Evolutionary conservation across 1,284 basidiomycete genomes (phyloP).

Genomic region (Clitocybe nebularis): DNA sequence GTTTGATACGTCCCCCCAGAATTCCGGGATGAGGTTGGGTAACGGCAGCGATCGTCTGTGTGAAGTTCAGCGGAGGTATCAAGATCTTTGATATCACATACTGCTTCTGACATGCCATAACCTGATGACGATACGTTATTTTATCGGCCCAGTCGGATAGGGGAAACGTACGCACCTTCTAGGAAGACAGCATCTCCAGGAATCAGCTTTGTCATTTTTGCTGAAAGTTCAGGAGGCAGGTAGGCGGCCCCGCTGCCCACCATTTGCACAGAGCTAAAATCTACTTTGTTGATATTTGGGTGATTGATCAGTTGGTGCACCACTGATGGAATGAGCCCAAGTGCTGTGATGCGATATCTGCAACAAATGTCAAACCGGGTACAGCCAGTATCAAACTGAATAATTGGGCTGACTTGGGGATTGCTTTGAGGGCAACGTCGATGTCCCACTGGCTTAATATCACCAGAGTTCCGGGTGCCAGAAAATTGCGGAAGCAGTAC

Average conservation of each 20-base stretch:
- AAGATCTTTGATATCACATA: constrained; percentile 29
- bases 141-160: constrained; percentile 1
- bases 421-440: constrained; percentile 36
- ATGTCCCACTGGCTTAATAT: constrained; percentile 61
- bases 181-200: constrained; percentile 31
- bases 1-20: constrained; percentile 40
- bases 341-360: constrained; percentile 49
- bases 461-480: constrained; percentile 42
- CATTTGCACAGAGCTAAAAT: constrained; percentile 48
- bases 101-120: constrained; percentile 75
- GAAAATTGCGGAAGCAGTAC: constrained; percentile 46
- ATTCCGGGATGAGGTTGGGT: constrained; percentile 40
- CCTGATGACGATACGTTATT: constrained; percentile 32
- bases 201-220: constrained; percentile 36
- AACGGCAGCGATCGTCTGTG: constrained; percentile 55
- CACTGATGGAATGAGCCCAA: constrained; percentile 60
- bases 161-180: constrained; percentile 42
- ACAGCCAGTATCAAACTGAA: no score
- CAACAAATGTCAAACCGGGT: neutral
- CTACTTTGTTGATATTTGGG: constrained; percentile 42
- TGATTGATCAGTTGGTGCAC: constrained; percentile 63
- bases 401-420: constrained; percentile 30
- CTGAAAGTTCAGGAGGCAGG: constrained; percentile 51
- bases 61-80: neutral
- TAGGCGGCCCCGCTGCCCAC: constrained; percentile 62